Evolutionary conservation across 257 asterid species (phyloP), one percentile per base, ranked within the genome.

Genomic region (Capsicum pubescens): DNA sequence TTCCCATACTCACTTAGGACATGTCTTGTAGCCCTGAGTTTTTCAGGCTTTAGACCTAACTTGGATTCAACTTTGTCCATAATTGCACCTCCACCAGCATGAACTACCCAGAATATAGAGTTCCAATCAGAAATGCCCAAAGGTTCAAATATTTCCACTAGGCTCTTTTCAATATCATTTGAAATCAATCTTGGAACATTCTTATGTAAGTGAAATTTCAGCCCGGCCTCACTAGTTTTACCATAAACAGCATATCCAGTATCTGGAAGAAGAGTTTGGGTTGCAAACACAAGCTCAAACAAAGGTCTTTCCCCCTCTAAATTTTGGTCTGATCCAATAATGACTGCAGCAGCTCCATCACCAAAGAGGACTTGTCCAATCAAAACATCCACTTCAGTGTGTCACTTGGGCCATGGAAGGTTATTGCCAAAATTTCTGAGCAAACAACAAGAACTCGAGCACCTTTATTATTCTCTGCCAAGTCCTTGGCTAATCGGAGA

Each of bases 61-160:
- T 80, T 84, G 15, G 15, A 42, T 70, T 84, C 87, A 26, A 79
- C 55, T 42, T 80, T 85, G n/a, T 80, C 84, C 68, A 85, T 32
- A 19, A 85, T 81, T 5, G 78, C 82, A 1, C 69, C 68, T 36
- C 87, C 87, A 3, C 87, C 84, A 1, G 87, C 78, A 35, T 85
- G 87, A 11, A 59, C 44, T 9, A 81, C 32, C 87, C 79, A 85
- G 13, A 81, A 85, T 0, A 85, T 58, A 0, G 87, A 85, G 19
- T 85, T 85, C 85, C 87, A 85, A 5, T 85, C 82, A 1, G 61
- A 70, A 39, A 85, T 85, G 0, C 76, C 82, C 12, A 85, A 16
- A 17, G 83, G 85, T 12, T 35, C 8, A 19, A 85, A 85, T 46
- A 39, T 84, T 57, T 14, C 83, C 4, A 12, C 52, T 9, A 85